Base-by-base conservation (phyloP, 345 rosid genomes). In the Erodium maritimum region DNA sequence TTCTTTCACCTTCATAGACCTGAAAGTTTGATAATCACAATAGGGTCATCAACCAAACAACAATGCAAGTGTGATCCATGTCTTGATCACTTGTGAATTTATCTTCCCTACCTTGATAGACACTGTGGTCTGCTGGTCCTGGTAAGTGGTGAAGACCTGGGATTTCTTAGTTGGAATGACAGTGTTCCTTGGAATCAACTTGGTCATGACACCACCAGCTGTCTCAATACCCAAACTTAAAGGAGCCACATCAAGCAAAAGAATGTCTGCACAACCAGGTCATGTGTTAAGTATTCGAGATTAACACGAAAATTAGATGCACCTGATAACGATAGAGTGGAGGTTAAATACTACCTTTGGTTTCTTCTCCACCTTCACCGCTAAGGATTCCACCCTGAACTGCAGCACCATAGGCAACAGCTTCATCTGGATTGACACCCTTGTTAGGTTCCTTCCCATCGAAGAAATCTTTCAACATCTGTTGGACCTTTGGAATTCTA, bases 381-480 rank as follows among this genome's bases (percentile, higher is more conserved):
- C 78, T 73, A 17, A 84, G 72, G 54, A 73, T 69, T 18, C 72
- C 78, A 50, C 81, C 84, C 34, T 80, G 84, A 37, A 84, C 74
- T 1, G 90, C 83, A 0, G 87, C 90, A 1, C 87, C 90, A 55
- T 73, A 70, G 0, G 87, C 81, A 3, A 81, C 85, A 14, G 84
- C 90, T 64, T 84, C 85, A 60, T 84, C 87, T 3, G 87, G 82
- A 69, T 81, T 77, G 29, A 80, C 63, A 22, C 79, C 80, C 61
- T 69, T 79, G 60, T 59, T n/a, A n/a, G n/a, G n/a, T n/a, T n/a
- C n/a, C n/a, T n/a, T n/a, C n/a, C n/a, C n/a, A n/a, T n/a, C n/a
- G 19, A 82, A 82, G 64, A 75, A 71, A 54, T 79, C 82, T 58
- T 69, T 79, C 68, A 81, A 57, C 63, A 81, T 2, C 52, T 81